Conservation (phyloP, 2,329 filamentous ascomycete species). For the Domatiomyces globalis region DNA sequence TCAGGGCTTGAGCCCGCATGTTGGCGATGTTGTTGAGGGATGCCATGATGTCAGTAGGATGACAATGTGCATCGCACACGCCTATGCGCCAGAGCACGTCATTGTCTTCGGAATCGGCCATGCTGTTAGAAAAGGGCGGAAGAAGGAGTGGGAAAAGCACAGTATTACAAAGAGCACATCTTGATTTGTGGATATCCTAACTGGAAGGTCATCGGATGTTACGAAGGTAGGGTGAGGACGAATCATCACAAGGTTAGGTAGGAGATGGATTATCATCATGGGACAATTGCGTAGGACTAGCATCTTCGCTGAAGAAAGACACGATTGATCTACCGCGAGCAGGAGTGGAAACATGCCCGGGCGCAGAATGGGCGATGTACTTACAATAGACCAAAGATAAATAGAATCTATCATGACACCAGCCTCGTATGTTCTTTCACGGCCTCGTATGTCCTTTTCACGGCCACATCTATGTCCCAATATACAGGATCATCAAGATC, state of each 20-base stretch:
- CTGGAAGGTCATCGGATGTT: too few relatives aligned
- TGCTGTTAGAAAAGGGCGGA: background rate
- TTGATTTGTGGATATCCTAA: background rate
- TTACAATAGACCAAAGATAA: too few relatives aligned
- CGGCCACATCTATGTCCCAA: background rate
- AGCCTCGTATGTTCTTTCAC: background rate
- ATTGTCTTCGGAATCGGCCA: background rate
- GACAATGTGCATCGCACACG: conserved; percentile 51
- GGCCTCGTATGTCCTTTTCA: background rate
- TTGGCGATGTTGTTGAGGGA: conserved; percentile 38
- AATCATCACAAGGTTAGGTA: too few relatives aligned
- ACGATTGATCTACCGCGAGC: too few relatives aligned
- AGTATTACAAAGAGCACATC: background rate
- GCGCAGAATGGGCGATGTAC: too few relatives aligned
- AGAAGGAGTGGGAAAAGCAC: background rate
- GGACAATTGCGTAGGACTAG: too few relatives aligned
- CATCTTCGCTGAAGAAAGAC: too few relatives aligned
- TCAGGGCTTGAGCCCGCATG: conserved; percentile 46
- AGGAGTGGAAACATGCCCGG: background rate
- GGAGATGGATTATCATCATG: too few relatives aligned
- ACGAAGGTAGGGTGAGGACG: too few relatives aligned
- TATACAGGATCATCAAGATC: background rate
- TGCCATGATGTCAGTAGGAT: conserved; percentile 50
- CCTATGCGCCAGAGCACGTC: conserved; percentile 39
- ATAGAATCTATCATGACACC: background rate